Evolutionary conservation across 331 rosid species (phyloP), one percentile per base, ranked within the genome.

Genomic region (Erythrophleum ivorense): DNA sequence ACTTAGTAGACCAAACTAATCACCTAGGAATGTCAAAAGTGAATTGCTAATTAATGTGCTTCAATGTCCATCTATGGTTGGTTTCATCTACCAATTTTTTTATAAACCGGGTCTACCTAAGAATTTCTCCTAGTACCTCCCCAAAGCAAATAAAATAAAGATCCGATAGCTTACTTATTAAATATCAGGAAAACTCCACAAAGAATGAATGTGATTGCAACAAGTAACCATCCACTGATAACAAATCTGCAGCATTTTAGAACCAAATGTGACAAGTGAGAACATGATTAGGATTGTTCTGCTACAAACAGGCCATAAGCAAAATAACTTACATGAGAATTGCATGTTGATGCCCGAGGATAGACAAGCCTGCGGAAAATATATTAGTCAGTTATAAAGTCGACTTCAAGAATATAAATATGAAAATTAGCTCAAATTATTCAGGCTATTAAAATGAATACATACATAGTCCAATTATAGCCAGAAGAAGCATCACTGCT

Each of bases 151-250:
- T 1, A 41, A 67, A 36, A 54, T 24, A 24, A 63, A 66, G 40
- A 72, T 18, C 29, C 14, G 54, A 9, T 29, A 63, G 55, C 94
- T 88, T 92, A 94, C 98, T 85, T 92, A 77, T 92, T 89, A 65
- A 94, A 91, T 80, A 94, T 89, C 40, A 91, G 88, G 60, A 91
- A 94, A 73, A 88, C 92, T 73, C 98, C 98, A 78, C 93, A 92
- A 78, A 94, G 94, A 74, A 94, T 79, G 86, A 94, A 94, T 66
- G 97, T 91, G 81, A 88, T 38, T 9, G 92, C 94, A 49, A 94
- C 97, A 19, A 94, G 87, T 69, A 94, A 78, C 98, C 98, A 94
- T 72, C 98, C 98, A 70, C 90, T 88, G 57, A 94, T 29, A 71
- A 94, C 88, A 84, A 94, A 92, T 87, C 98, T 94, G 97, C 85